These are phyloP conservation scores for Debaryomyces udenii DNA, from an alignment of 1,139 yeast genomes.

Conservation along the genomic window DNA sequence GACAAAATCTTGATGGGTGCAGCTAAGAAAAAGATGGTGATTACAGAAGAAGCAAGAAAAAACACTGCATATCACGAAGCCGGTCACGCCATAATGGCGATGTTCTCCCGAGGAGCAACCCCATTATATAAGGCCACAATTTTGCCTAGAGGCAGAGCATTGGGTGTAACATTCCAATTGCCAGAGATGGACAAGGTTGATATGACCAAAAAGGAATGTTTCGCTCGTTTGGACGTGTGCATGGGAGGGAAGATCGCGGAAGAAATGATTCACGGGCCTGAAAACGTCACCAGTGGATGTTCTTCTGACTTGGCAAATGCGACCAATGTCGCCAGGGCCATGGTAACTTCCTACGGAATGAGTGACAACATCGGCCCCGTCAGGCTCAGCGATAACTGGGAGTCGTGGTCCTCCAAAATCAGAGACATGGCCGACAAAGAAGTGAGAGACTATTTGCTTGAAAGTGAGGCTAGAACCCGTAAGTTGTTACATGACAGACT, in stretches of 20 bases:
- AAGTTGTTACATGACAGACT: slow-evolving; percentile 60
- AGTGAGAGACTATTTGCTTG: slow-evolving; percentile 72
- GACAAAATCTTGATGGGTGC: slow-evolving; percentile 98
- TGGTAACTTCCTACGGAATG: slow-evolving; percentile 98
- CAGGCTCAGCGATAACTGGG: slow-evolving; percentile 85
- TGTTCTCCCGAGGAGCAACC: slow-evolving; percentile 94
- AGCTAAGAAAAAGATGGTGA: slow-evolving; percentile 95
- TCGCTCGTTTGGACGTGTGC: slow-evolving; percentile 91
- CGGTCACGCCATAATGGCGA: slow-evolving; percentile 97
- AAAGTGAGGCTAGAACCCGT: slow-evolving; percentile 81
- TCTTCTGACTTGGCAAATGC: slow-evolving; percentile 89
- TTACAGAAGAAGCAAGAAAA: slow-evolving; percentile 90
- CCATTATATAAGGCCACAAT: slow-evolving; percentile 96
- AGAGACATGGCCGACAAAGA: slow-evolving; percentile 92
- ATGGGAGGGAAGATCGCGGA: slow-evolving; percentile 99
- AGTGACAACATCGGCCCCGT: slow-evolving; percentile 93
- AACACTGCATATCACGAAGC: slow-evolving; percentile 99
- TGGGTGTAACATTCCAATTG: slow-evolving; percentile 94
- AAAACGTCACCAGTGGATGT: slow-evolving; percentile 93
- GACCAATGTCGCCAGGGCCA: slow-evolving; percentile 90
- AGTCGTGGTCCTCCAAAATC: slow-evolving; percentile 87
- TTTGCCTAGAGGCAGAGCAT: slow-evolving; percentile 93
- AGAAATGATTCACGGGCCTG: slow-evolving; percentile 86
- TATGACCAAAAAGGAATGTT: slow-evolving; percentile 84
- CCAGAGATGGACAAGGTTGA: slow-evolving; percentile 99